Evolutionary conservation across 495 filamentous ascomycete species (phyloP).

Genomic region (Diplogelasinospora grovesii): DNA sequence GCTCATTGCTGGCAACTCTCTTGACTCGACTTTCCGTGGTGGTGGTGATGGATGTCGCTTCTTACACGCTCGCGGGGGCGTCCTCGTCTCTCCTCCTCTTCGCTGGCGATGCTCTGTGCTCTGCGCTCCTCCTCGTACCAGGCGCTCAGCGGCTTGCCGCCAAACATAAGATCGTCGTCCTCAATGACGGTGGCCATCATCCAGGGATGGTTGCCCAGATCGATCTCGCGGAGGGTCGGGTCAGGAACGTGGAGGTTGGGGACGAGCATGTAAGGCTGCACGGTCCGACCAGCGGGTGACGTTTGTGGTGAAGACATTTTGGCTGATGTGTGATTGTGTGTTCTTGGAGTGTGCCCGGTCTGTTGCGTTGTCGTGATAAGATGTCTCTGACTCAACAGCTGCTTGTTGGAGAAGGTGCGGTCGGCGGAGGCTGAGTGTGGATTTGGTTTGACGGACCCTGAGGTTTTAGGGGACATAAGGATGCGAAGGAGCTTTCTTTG

Average conservation of each 20-base stretch:
- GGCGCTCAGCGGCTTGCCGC: constrained; percentile 47
- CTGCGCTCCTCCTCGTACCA: constrained; percentile 50
- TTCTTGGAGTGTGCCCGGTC: background rate
- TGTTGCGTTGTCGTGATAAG: background rate
- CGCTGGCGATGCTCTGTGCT: constrained; percentile 20
- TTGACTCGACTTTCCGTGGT: constrained; percentile 11
- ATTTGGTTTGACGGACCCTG: constrained; percentile 3
- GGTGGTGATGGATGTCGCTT: constrained; percentile 13
- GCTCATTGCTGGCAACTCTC: no score
- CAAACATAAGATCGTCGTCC: constrained; percentile 51
- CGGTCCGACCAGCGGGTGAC: constrained; percentile 13
- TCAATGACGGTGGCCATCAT: constrained; percentile 48
- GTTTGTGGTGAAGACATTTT: constrained; percentile 24
- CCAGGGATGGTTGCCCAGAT: constrained; percentile 36
- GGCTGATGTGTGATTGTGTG: background rate
- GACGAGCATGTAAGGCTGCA: constrained; percentile 31
- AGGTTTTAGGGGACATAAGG: background rate
- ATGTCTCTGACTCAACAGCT: background rate
- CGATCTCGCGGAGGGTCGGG: constrained; percentile 26
- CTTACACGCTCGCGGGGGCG: constrained; percentile 30
- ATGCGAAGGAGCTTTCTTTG: background rate
- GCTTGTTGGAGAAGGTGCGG: background rate
- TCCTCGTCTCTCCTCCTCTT: constrained; percentile 37
- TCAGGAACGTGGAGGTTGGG: constrained; percentile 29
- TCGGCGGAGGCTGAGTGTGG: background rate